Evolutionary conservation across 140 eudicot genomes (phyloP), one percentile per base, ranked within the genome.

Genomic region (Ambrosia hybrid): DNA sequence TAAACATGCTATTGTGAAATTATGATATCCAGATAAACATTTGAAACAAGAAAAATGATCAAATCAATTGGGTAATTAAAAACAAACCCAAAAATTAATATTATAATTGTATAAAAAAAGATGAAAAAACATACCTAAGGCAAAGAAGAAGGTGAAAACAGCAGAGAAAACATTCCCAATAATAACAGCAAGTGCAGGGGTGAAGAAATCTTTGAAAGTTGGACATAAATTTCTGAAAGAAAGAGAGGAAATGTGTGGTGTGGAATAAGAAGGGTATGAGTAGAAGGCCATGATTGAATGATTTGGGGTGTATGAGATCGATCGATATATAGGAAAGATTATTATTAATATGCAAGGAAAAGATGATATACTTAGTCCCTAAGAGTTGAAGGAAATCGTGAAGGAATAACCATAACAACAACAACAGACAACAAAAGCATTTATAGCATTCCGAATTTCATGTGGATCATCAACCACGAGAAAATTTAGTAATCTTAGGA

Each of bases 71-170:
- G 17, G 37, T 15, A 16, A 41, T 41, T 41, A 41, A 41, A 41
- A 41, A 41, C 4, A 41, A 41, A 41, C 46, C 46, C 46, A 4
- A 41, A 41, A 41, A 41, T 41, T 41, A 41, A 6, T 3, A 41
- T 41, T 3, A 3, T 3, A 41, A 41, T 0, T 41, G 46, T 6
- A 41, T 41, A 41, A 4, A 41, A 3, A 41, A 3, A 41, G 46
- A 41, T 41, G 46, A 41, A 41, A 57, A 15, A 1, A 34, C 89
- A 57, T 55, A 93, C 99, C 91, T 79, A 93, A 77, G 30, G 99
- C 99, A 66, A 93, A 90, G 82, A 86, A 93, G 77, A 90, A 90
- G 77, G 97, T 85, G 88, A 93, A 86, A 71, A 93, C 77, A 38
- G 96, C 99, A 43, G 99, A 90, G 74, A 90, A 84, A 1, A 90